phyloP scores from a whole-genome alignment of 495 filamentous ascomycete genomes.

The Arthonia radiata region DNA sequence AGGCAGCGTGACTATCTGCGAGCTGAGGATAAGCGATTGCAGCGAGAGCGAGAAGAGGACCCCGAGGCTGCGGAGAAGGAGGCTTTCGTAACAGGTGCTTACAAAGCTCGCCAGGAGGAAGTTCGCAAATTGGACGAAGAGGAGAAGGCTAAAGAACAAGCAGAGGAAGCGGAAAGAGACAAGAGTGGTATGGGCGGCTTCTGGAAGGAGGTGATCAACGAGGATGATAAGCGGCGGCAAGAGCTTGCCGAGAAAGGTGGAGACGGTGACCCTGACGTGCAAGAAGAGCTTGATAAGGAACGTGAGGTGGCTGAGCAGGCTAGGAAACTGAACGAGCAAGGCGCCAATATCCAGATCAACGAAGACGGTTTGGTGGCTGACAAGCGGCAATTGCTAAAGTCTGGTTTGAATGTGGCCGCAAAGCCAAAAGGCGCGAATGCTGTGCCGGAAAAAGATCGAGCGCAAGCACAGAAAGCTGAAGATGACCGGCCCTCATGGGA shows the following conservation, averaged over 20 bases:
- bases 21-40: constrained; percentile 66
- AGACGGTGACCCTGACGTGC: constrained; percentile 6
- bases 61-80: constrained; percentile 91
- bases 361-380: constrained; percentile 90
- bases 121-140: constrained; percentile 54
- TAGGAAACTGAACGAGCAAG: constrained; percentile 44
- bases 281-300: constrained; percentile 18
- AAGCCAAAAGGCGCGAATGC: constrained; percentile 21
- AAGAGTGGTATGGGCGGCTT: constrained; percentile 41
- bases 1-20: constrained; percentile 74
- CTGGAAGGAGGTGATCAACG: constrained; percentile 59
- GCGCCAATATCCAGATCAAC: constrained; percentile 49
- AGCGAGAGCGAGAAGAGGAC: constrained; percentile 78
- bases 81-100: constrained; percentile 88
- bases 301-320: constrained; percentile 51
- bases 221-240: constrained; percentile 50
- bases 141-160: constrained; percentile 43
- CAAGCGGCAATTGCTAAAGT: constrained; percentile 69
- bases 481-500: no score
- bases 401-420: constrained; percentile 60
- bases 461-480: not conserved
- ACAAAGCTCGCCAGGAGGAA: constrained; percentile 81
- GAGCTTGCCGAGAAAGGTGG: constrained; percentile 27
- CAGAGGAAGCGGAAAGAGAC: constrained; percentile 28
- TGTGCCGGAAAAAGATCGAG: not conserved